Conservation (phyloP, 2,329 filamentous ascomycete genomes). For the Clonostachys byssicola region DNA sequence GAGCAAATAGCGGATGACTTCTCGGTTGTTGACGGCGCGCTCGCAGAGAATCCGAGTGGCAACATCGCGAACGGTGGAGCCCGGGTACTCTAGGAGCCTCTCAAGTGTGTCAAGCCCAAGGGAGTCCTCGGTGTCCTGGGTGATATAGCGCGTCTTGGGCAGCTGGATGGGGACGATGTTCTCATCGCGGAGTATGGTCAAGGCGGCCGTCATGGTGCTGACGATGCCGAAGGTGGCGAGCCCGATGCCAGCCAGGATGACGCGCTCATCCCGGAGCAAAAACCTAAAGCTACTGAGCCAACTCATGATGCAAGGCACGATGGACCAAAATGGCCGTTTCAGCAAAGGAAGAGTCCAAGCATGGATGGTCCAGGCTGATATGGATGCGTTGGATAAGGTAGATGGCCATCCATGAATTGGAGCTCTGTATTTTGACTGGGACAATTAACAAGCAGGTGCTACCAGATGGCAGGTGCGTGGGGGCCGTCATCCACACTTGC, state of each 20-base stretch:
- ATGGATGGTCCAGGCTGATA: too few relatives aligned
- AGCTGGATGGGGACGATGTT: slow-evolving; percentile 62
- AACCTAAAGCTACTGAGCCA: slow-evolving; percentile 19
- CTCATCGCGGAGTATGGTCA: slow-evolving; percentile 57
- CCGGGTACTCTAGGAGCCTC: slow-evolving; percentile 66
- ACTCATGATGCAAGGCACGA: slow-evolving; percentile 26
- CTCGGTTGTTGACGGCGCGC: slow-evolving; percentile 53
- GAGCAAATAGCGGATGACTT: slow-evolving; percentile 45
- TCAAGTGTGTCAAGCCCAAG: slow-evolving; percentile 62
- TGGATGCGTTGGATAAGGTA: too few relatives aligned
- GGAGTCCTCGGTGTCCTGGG: slow-evolving; percentile 70
- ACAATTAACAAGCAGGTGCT: too few relatives aligned
- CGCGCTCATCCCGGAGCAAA: slow-evolving; percentile 42
- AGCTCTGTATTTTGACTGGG: too few relatives aligned
- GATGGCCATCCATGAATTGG: too few relatives aligned
- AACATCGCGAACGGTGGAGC: slow-evolving; percentile 67
- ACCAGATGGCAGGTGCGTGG: too few relatives aligned
- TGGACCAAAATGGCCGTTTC: neutral
- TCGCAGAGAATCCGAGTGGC: slow-evolving; percentile 56
- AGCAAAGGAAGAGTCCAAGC: too few relatives aligned
- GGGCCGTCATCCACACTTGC: too few relatives aligned
- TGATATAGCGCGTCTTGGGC: slow-evolving; percentile 69
- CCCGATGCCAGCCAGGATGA: slow-evolving; percentile 48
- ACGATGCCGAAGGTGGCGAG: slow-evolving; percentile 56
- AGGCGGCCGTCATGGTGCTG: slow-evolving; percentile 50